These are phyloP conservation scores for Hypoxylon trugodes DNA, from an alignment of 495 filamentous ascomycete genomes.

Conservation along the genomic window DNA sequence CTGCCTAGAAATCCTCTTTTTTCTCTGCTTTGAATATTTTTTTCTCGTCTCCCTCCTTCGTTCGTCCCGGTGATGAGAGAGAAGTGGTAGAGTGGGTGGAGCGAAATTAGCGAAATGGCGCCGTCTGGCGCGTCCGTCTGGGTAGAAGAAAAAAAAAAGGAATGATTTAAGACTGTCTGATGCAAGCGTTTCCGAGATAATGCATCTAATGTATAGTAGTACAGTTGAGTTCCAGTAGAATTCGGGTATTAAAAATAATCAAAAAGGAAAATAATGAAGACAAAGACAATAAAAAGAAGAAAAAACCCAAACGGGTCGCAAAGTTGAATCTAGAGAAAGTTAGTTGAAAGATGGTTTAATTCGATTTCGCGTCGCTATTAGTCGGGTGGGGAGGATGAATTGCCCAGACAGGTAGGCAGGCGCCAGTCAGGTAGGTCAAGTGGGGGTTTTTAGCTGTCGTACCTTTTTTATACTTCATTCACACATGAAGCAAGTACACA, in stretches of 20 bases:
- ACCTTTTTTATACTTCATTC: neutral
- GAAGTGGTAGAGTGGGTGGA: conserved; percentile 8
- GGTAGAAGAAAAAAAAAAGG: conserved; percentile 6
- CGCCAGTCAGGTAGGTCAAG: too few relatives aligned
- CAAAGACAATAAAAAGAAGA: neutral
- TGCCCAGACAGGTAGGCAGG: too few relatives aligned
- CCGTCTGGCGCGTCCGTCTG: conserved; percentile 13
- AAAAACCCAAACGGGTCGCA: neutral
- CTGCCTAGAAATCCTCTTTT: conserved; percentile 20
- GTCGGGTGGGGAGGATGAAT: conserved; percentile 4
- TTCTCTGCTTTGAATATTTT: too few relatives aligned
- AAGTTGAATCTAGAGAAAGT: conserved; percentile 13
- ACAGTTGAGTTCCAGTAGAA: conserved; percentile 2
- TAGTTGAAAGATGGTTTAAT: neutral
- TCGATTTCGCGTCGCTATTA: neutral
- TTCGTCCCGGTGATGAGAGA: conserved; percentile 8
- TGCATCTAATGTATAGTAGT: neutral
- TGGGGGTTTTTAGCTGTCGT: conserved; percentile 15
- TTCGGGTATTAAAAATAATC: neutral
- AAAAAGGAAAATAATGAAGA: neutral
- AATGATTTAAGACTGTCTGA: conserved; percentile 14
- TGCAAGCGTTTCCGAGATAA: neutral
- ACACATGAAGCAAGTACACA: too few relatives aligned
- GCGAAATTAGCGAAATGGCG: conserved; percentile 7
- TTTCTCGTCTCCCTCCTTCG: too few relatives aligned